phyloP scores from a whole-genome alignment of 805 yeast genomes.

The Jamesozyma spencerorum region DNA sequence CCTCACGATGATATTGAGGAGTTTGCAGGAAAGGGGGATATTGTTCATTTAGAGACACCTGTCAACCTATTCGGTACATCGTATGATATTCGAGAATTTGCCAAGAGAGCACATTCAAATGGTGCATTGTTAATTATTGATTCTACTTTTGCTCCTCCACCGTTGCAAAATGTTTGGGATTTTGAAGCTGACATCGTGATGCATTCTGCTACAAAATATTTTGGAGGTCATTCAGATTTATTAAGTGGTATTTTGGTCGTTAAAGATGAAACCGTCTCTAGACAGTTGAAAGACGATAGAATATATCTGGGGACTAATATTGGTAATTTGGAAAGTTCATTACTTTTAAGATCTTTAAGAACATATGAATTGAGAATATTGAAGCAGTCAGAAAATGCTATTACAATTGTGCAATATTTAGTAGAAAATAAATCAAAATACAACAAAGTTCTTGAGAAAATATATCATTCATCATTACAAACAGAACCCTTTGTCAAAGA shows the following conservation, averaged over 20 bases:
- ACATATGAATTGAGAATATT: constrained; percentile 66
- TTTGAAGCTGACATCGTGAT: constrained; percentile 83
- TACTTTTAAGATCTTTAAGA: constrained; percentile 70
- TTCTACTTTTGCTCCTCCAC: constrained; percentile 92
- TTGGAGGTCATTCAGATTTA: constrained; percentile 92
- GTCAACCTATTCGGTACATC: constrained; percentile 74
- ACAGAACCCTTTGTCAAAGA: constrained; percentile 52
- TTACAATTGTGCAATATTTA: constrained; percentile 51
- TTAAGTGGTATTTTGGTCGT: constrained; percentile 73
- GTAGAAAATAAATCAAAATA: constrained; percentile 39
- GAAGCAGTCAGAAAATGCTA: constrained; percentile 57
- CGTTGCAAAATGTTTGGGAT: constrained; percentile 69
- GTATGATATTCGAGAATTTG: constrained; percentile 52
- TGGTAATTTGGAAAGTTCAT: constrained; percentile 65
- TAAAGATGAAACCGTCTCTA: constrained; percentile 41
- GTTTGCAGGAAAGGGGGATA: constrained; percentile 48
- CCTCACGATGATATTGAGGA: constrained; percentile 44
- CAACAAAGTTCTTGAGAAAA: constrained; percentile 37
- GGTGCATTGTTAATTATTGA: constrained; percentile 73
- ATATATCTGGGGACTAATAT: constrained; percentile 67
- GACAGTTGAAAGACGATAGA: constrained; percentile 51
- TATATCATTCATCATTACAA: constrained; percentile 74
- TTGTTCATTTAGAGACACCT: constrained; percentile 81
- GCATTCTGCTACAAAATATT: constrained; percentile 89
- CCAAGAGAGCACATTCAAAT: constrained; percentile 60